Base-by-base conservation (phyloP, 495 filamentous ascomycete species). In the Talaromyces adpressus region DNA sequence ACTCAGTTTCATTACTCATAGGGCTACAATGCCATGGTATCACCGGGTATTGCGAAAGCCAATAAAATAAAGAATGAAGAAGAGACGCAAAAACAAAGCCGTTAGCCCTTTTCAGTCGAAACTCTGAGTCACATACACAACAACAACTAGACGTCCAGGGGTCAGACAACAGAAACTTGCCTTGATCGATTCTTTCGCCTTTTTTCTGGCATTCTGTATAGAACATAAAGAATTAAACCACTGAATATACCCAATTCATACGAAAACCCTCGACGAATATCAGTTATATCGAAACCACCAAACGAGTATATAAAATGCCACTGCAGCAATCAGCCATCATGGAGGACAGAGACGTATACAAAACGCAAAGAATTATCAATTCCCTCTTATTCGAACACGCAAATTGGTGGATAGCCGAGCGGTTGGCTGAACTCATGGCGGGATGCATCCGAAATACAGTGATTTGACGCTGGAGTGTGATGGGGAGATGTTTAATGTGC, bases 391-490 rank as follows among this genome's bases (percentile, higher is more conserved):
- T 49, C 6, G 45, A 41, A 12, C 5, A 7, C 4, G 16, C 45
- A 12, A 18, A 49, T 49, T 20, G n/a, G 45, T 20, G 45, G n/a
- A 18, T 49, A 4, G 18, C 8, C 45, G n/a, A 20, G 9, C 5
- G 45, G 22, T 20, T 49, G 7, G 45, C 45, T 1, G 45, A 49
- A 0, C 6, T 20, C 2, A 30, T 62, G 52, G 22, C 23, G 45
- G 45, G n/a, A 30, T 18, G 11, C 7, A 41, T 18, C 3, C 25
- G 2, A 32, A 62, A 6, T 62, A 62, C 9, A 62, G 20, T 34
- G 61, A 62, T 16, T 53, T 62, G 61, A 53, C 47, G 16, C 20
- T 62, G 27, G 18, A 25, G 23, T 62, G 61, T 18, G 45, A 62
- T 9, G 61, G 29, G n/a, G 6, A 62, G 51, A 32, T 8, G 16